phyloP scores from a whole-genome alignment of 768 basidiomycete genomes.

The Clavulina sp. region DNA sequence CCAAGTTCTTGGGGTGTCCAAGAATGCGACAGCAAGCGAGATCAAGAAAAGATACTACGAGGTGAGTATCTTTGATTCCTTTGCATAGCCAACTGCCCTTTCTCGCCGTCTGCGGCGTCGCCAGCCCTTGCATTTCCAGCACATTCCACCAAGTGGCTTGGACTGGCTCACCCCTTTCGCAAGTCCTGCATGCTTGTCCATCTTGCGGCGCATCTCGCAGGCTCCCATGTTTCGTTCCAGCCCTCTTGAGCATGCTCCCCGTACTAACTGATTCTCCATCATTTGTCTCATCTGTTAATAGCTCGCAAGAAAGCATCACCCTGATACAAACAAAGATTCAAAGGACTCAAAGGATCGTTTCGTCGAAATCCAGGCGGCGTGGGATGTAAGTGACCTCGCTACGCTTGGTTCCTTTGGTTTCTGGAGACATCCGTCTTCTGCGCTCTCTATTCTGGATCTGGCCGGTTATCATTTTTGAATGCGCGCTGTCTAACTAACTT shows the following conservation, averaged over 20 bases:
- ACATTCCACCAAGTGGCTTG: too few species aligned
- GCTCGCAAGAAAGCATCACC: constrained; percentile 97
- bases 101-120: too few species aligned
- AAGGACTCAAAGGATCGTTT: constrained; percentile 82
- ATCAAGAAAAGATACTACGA: constrained; percentile 97
- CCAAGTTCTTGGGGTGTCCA: constrained; percentile 69
- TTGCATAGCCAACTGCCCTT: too few species aligned
- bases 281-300: constrained; percentile 18
- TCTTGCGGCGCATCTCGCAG: too few species aligned
- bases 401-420: not conserved
- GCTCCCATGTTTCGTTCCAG: too few species aligned
- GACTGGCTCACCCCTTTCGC: too few species aligned
- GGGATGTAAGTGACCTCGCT: constrained; percentile 49
- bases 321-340: constrained; percentile 81
- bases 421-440: not conserved
- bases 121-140: too few species aligned
- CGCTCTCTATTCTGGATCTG: too few species aligned
- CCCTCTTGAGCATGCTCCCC: not conserved
- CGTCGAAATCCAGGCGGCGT: constrained; percentile 90
- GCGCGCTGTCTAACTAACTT: not conserved
- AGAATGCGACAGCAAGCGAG: constrained; percentile 66
- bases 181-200: too few species aligned
- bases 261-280: not conserved
- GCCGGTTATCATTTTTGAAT: constrained; percentile 3
- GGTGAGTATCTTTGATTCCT: constrained; percentile 37